Conservation (phyloP, 306 rosid species). For the Cicer arietinum region DNA sequence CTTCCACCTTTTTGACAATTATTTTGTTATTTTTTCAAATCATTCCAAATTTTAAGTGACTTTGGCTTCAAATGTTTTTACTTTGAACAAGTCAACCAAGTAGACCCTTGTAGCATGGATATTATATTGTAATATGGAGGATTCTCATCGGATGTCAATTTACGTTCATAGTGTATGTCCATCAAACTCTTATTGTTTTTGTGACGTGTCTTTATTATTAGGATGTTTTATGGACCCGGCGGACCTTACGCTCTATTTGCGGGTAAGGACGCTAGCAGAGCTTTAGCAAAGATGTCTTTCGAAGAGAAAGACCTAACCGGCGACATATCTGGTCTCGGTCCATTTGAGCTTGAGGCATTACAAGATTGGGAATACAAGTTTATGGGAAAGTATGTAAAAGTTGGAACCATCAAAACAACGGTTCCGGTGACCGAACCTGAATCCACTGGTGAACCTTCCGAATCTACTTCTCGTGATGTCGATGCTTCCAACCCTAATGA, state of each 20-base stretch:
- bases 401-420: slow-evolving; percentile 64
- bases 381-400: slow-evolving; percentile 83
- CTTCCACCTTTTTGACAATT: background rate
- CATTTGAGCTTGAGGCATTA: slow-evolving; percentile 75
- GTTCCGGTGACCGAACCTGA: slow-evolving; percentile 58
- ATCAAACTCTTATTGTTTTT: slow-evolving; percentile 9
- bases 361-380: slow-evolving; percentile 98
- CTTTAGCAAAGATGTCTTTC: slow-evolving; percentile 94
- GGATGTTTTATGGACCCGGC: slow-evolving; percentile 93
- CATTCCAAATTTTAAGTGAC: background rate
- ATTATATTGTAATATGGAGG: background rate
- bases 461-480: slow-evolving; percentile 39
- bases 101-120: background rate
- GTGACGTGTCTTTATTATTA: slow-evolving; percentile 40
- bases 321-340: slow-evolving; percentile 78
- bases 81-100: background rate
- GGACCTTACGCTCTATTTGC: slow-evolving; percentile 92
- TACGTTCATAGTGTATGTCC: too few relatives aligned
- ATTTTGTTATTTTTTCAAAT: background rate
- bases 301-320: slow-evolving; percentile 84
- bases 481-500: slow-evolving; percentile 52
- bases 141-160: too few relatives aligned
- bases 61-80: background rate
- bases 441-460: slow-evolving; percentile 50
- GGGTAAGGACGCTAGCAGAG: slow-evolving; percentile 94